Percentiles rank a stretch among this genome's conserved stretches.
phyloP scores from a whole-genome alignment of 495 filamentous ascomycete genomes.

The Lasiosphaeriaceae sp. region DNA sequence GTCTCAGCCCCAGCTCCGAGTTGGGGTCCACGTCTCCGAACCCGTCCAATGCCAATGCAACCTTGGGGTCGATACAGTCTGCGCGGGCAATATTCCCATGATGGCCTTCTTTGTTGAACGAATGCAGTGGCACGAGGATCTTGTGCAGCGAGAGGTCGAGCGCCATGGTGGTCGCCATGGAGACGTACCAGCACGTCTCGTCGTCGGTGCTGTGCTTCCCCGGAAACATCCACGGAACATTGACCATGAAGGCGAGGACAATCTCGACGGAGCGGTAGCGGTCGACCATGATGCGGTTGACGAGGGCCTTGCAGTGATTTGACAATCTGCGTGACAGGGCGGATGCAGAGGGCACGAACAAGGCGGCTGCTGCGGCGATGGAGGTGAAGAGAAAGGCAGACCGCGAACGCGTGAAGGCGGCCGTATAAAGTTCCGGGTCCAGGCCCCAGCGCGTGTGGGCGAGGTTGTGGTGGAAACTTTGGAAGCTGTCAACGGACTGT shows the following conservation, averaged over 20 bases:
- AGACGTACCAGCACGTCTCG: constrained; percentile 67
- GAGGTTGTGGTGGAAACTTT: constrained; percentile 64
- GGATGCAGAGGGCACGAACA: constrained; percentile 59
- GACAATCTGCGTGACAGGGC: constrained; percentile 61
- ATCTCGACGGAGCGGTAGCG: constrained; percentile 67
- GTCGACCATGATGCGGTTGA: constrained; percentile 53
- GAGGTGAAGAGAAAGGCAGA: constrained; percentile 71
- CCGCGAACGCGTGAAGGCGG: constrained; percentile 58
- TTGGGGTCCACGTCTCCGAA: constrained; percentile 59
- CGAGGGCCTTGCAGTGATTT: constrained; percentile 60
- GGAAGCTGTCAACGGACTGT: background rate
- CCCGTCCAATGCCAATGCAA: constrained; percentile 62
- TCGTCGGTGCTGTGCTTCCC: constrained; percentile 65
- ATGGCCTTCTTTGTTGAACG: constrained; percentile 47
- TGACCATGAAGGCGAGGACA: constrained; percentile 71
- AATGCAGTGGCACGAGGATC: constrained; percentile 53
- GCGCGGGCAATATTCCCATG: constrained; percentile 50
- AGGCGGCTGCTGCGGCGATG: constrained; percentile 58
- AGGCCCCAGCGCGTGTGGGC: constrained; percentile 73
- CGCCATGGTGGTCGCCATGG: constrained; percentile 64
- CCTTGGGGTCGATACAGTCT: constrained; percentile 62
- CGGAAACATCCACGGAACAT: constrained; percentile 72
- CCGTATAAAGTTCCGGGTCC: constrained; percentile 60
- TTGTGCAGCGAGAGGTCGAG: constrained; percentile 68
- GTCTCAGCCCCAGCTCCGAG: constrained; percentile 54